phyloP scores from a whole-genome alignment of 805 yeast species.

The Kodamaea nitidulidarum region DNA sequence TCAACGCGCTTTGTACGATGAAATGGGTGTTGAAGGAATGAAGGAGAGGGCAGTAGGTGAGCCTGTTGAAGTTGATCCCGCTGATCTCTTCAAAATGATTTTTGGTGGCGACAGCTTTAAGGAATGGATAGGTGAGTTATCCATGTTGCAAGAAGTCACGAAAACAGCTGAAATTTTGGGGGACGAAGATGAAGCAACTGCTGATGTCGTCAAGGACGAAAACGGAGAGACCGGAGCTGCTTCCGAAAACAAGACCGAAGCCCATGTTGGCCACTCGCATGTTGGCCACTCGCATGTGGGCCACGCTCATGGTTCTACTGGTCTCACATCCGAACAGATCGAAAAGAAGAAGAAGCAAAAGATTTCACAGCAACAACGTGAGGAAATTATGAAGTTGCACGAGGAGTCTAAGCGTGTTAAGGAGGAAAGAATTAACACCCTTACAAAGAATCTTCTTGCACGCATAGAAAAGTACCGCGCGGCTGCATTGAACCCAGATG shows the following conservation, averaged over 20 bases:
- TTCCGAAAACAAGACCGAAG: neutral
- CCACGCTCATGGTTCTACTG: constrained; percentile 11
- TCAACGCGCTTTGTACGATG: constrained; percentile 71
- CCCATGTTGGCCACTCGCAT: constrained; percentile 7
- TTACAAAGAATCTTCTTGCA: constrained; percentile 45
- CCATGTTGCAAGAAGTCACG: constrained; percentile 71
- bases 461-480: constrained; percentile 50
- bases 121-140: constrained; percentile 84
- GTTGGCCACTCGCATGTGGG: constrained; percentile 15
- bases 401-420: constrained; percentile 51
- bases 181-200: constrained; percentile 32
- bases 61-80: constrained; percentile 69
- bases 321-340: constrained; percentile 20
- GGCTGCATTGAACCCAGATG: constrained; percentile 59
- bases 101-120: constrained; percentile 81
- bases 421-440: constrained; percentile 46
- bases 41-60: constrained; percentile 64
- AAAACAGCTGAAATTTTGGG: constrained; percentile 50
- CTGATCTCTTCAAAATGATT: constrained; percentile 75
- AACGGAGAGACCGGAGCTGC: neutral
- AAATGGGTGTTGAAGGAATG: constrained; percentile 58
- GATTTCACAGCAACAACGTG: constrained; percentile 38
- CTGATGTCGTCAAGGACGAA: constrained; percentile 6
- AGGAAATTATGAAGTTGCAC: constrained; percentile 48
- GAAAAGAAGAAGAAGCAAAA: constrained; percentile 29